Base-by-base conservation (phyloP, 192 early-diverging fungal genomes). In the Phycomyces nitens region DNA sequence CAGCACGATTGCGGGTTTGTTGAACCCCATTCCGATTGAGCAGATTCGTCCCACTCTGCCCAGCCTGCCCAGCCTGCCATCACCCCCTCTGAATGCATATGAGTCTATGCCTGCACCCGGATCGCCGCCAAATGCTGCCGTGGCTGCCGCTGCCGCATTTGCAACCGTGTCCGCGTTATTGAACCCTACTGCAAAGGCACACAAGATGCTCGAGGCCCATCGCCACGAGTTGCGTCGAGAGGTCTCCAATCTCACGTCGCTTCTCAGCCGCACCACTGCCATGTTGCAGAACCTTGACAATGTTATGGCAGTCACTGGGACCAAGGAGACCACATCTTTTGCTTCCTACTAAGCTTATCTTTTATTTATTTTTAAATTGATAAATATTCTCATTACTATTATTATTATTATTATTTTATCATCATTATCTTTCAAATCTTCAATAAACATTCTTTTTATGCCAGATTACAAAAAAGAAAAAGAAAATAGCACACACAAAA, bases 171-270 rank as follows among this genome's bases (percentile, higher is more conserved):
- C 71, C 7, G 55, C 71, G 16, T 43, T 77, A 7, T 54, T 73
- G 29, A 77, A 77, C 40, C 60, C 66, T 34, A 38, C 54, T 18
- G 42, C 59, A 16, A 64, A 73, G 39, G 79, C 66, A 39, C 66
- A 77, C 27, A 70, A 82, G 57, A 71, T 80, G 15, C 68, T 85
- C 12, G 71, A 80, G 60, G 77, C 82, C 54, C 82, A 82, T 53
- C 69, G 81, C 16, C 74, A 83, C 56, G 81, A 85, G 44, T 43
- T 85, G 27, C 80, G 81, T 50, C 66, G 79, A 12, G 80, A 85
- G 63, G 81, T 85, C 11, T 65, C 76, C 4, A 73, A 81, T 68
- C 50, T 85, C 8, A 78, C 75, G 12, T 76, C 72, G 68, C 54
- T 85, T 11, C 56, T 85, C 5, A 79, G 65, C 23, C 70, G 77